phyloP scores from a whole-genome alignment of 2,329 filamentous ascomycete species.

The Xylariomycetidae sp. region DNA sequence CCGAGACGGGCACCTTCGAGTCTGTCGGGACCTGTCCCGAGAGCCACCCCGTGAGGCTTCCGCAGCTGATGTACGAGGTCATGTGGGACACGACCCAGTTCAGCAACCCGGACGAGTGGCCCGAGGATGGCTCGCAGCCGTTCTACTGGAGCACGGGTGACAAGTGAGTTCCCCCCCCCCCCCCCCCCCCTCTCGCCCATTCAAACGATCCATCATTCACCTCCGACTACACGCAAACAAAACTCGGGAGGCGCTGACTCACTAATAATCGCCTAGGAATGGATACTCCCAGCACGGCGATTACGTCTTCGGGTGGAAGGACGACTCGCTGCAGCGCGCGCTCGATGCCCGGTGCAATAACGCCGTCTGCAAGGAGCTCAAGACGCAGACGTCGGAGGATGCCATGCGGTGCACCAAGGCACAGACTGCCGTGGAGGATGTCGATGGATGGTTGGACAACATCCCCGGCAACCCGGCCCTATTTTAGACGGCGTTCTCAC shows the following conservation, averaged over 20 bases:
- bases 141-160: slow-evolving; percentile 24
- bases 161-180: slow-evolving; percentile 12
- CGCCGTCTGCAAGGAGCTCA: slow-evolving; percentile 21
- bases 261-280: slow-evolving; percentile 11
- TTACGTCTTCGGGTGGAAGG: slow-evolving; percentile 38
- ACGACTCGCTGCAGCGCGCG: slow-evolving; percentile 33
- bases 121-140: slow-evolving; percentile 24
- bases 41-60: slow-evolving; percentile 46
- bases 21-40: slow-evolving; percentile 40
- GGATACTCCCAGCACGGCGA: slow-evolving; percentile 30
- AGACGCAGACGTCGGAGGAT: slow-evolving; percentile 21
- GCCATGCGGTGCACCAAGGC: slow-evolving; percentile 21
- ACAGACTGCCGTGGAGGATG: slow-evolving; percentile 20
- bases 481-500: too few relatives aligned
- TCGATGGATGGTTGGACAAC: slow-evolving; percentile 26
- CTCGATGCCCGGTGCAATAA: slow-evolving; percentile 34
- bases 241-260: too few relatives aligned
- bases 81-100: slow-evolving; percentile 40
- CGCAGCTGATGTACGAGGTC: slow-evolving; percentile 58
- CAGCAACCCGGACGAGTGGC: slow-evolving; percentile 24
- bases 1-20: slow-evolving; percentile 25
- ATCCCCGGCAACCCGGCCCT: too few relatives aligned
- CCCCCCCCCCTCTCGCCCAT: background rate
- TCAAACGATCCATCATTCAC: too few relatives aligned
- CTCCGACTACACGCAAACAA: too few relatives aligned